Conservation (phyloP, 768 basidiomycete species). For the Hypholoma fasciculare region DNA sequence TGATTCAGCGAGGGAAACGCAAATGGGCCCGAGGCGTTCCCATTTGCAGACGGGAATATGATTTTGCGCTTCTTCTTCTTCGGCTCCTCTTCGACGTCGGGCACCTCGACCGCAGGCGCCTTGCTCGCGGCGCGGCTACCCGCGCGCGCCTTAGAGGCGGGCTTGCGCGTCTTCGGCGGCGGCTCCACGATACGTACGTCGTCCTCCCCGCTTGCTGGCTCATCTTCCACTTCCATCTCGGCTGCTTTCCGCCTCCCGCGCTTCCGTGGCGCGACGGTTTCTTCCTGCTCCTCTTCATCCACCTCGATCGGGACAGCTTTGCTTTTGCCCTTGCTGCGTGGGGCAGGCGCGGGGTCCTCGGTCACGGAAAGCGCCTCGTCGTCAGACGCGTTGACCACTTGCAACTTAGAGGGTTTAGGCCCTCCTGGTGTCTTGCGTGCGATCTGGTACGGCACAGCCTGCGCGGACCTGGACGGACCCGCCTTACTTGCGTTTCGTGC, state of each 20-base stretch:
- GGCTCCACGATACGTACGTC: constrained; percentile 1
- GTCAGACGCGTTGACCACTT: constrained; percentile 10
- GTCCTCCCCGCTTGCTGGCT: not conserved
- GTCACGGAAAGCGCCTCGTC: constrained; percentile 6
- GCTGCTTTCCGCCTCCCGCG: constrained; percentile 34
- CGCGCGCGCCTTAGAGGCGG: constrained; percentile 17
- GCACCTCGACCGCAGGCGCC: constrained; percentile 11
- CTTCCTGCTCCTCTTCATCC: constrained; percentile 21
- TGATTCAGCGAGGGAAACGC: constrained; percentile 32
- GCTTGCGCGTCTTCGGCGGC: not conserved
- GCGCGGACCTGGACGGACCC: not conserved
- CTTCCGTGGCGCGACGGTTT: constrained; percentile 10
- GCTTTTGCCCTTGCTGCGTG: constrained; percentile 29
- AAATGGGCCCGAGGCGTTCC: constrained; percentile 41
- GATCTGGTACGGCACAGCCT: constrained; percentile 6
- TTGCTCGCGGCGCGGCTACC: constrained; percentile 20
- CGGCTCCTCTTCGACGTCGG: constrained; percentile 29
- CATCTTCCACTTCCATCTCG: constrained; percentile 1
- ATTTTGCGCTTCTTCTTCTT: constrained; percentile 77
- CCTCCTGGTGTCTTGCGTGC: constrained; percentile 18
- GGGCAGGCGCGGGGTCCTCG: constrained; percentile 3
- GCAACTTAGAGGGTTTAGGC: constrained; percentile 2
- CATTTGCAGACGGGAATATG: constrained; percentile 46
- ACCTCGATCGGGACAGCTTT: constrained; percentile 19
- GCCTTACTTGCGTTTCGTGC: constrained; percentile 6